Evolutionary conservation across 257 asterid genomes (phyloP), one percentile per base, ranked within the genome.

Genomic region (Echites panduratus): DNA sequence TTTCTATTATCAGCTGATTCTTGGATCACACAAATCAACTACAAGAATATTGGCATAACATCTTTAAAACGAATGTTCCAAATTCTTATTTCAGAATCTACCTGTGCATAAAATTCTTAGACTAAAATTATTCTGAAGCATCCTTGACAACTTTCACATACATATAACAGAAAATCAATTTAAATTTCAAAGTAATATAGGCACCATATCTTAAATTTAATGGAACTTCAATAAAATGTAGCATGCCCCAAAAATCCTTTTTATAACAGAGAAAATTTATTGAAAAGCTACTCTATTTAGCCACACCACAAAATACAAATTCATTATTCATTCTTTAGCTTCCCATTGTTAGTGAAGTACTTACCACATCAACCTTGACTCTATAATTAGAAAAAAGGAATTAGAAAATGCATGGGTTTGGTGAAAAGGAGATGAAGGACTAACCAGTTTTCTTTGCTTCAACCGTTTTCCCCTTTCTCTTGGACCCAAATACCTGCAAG

Each of bases 391-490:
- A 59, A 10, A 27, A 32, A 59, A 11, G 41, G 17, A 35, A 59
- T 26, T 4, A 27, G 32, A 12, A 59, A 20, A 66, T 54, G 47
- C 59, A 48, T 9, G 22, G 61, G 16, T 5, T 24, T n/a, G 50
- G 50, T 47, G 43, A 22, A 58, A 56, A 19, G 63, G 68, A 47
- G 27, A 63, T 47, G 68, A 35, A 41, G 12, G 62, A 66, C 78
- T 45, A 68, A 75, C 78, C 78, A 75, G 63, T 68, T 68, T 68
- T 68, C 19, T 57, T 69, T 68, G 57, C 27, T 22, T 47, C n/a
- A 7, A 63, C 32, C 29, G 29, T 20, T 29, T 75, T 75, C 40
- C 68, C 78, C 70, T 75, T 75, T 10, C 14, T 67, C 68, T 20
- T 57, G 53, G 78, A 72, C 24, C 43, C 20, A 17, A 63, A 56